These are phyloP conservation scores for Zygosaccharomyces rouxii DNA, from an alignment of 805 yeast genomes.

Conservation along the genomic window DNA sequence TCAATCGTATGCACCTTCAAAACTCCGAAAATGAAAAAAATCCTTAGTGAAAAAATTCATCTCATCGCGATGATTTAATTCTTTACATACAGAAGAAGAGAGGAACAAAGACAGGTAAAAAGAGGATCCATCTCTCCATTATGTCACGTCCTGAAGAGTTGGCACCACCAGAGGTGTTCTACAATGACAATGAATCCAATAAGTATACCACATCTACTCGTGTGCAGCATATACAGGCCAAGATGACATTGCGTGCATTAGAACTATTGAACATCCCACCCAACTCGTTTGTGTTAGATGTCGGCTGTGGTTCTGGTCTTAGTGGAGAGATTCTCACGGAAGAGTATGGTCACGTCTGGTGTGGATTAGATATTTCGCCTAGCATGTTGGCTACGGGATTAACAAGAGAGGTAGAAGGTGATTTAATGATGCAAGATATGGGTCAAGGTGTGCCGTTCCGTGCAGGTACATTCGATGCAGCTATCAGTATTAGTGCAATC, in stretches of 20 bases:
- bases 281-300: slow-evolving; percentile 70
- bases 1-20: background rate
- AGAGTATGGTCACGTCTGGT: slow-evolving; percentile 84
- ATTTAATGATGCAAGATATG: slow-evolving; percentile 84
- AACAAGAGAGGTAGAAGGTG: slow-evolving; percentile 91
- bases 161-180: slow-evolving; percentile 95
- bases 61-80: slow-evolving; percentile 4
- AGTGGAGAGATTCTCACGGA: slow-evolving; percentile 91
- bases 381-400: slow-evolving; percentile 93
- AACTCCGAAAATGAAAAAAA: background rate
- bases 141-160: slow-evolving; percentile 96
- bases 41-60: slow-evolving; percentile 1
- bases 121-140: background rate
- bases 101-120: background rate
- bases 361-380: slow-evolving; percentile 95
- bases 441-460: slow-evolving; percentile 93
- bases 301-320: slow-evolving; percentile 96
- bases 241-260: slow-evolving; percentile 91
- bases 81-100: background rate
- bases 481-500: slow-evolving; percentile 88
- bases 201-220: slow-evolving; percentile 92
- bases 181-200: slow-evolving; percentile 82
- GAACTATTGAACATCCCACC: slow-evolving; percentile 75
- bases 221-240: slow-evolving; percentile 97
- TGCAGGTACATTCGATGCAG: slow-evolving; percentile 96